phyloP scores from a whole-genome alignment of 2,329 filamentous ascomycete species.

The Aspergillus brunneoviolaceus region DNA sequence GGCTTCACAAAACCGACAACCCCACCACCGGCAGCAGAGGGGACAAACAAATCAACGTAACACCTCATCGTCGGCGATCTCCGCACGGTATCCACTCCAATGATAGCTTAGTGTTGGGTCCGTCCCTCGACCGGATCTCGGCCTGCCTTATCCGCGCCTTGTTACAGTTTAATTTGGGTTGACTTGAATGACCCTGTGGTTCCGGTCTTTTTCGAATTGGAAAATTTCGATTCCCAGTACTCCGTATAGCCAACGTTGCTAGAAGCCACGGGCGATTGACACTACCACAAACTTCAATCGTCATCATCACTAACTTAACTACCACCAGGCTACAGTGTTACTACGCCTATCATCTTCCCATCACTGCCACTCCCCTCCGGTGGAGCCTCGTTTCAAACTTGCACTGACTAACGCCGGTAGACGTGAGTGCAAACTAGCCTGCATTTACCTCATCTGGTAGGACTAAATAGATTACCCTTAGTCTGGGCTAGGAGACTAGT shows the following conservation, averaged over 20 bases:
- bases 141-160: neutral
- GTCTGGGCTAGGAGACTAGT: neutral
- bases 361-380: neutral
- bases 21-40: neutral
- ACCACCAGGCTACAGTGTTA: too few species aligned
- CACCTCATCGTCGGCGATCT: constrained; percentile 20
- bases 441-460: neutral
- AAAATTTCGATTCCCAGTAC: neutral
- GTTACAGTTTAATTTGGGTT: neutral
- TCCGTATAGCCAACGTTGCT: neutral
- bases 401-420: neutral
- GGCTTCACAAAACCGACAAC: neutral
- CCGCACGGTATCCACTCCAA: constrained; percentile 16
- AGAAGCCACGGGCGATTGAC: neutral
- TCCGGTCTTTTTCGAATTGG: neutral
- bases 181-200: neutral
- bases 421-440: neutral
- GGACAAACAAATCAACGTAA: neutral
- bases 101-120: constrained; percentile 1
- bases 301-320: neutral
- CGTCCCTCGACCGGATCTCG: constrained; percentile 4
- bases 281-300: neutral
- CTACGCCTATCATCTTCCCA: neutral
- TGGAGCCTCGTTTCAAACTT: neutral
- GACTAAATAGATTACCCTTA: neutral